Conservation (phyloP, 208 protist genomes). For the Trypanosoma conorhini region DNA sequence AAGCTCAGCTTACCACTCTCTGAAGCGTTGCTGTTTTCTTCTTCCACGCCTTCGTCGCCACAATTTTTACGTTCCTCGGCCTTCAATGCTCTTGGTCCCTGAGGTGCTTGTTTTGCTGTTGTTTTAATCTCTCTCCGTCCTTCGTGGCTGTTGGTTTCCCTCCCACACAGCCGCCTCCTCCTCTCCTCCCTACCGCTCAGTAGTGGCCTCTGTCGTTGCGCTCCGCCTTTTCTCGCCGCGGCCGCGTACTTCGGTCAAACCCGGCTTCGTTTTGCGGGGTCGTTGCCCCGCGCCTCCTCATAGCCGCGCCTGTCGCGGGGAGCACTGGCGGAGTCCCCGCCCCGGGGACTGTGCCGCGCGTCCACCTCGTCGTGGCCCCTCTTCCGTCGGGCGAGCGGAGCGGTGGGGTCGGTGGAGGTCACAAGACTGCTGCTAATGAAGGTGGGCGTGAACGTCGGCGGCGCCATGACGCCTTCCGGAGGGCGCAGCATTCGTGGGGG, state of each 20-base stretch:
- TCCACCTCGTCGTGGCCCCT: conserved; percentile 4
- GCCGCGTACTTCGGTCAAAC: conserved; percentile 25
- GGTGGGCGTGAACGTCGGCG: conserved; percentile 45
- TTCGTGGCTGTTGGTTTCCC: neutral
- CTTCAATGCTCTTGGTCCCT: neutral
- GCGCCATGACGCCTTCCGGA: conserved; percentile 24
- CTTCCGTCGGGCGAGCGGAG: conserved; percentile 1
- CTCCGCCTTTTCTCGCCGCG: conserved; percentile 9
- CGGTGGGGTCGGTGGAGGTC: conserved; percentile 25
- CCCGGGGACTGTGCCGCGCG: conserved; percentile 14
- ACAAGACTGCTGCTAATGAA: conserved; percentile 76
- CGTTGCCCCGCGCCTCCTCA: conserved; percentile 16
- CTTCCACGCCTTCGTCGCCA: conserved; percentile 1
- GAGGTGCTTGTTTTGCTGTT: neutral
- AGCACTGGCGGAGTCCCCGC: neutral
- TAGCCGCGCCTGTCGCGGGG: conserved; percentile 5
- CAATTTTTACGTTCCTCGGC: neutral
- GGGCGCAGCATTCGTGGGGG: conserved; percentile 27
- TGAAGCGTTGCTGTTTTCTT: conserved; percentile 2
- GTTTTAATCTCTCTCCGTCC: neutral
- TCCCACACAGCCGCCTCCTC: neutral
- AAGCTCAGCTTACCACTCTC: neutral
- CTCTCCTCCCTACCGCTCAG: neutral
- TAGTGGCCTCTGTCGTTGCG: neutral
- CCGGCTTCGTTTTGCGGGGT: conserved; percentile 34